Evolutionary conservation across 2,329 filamentous ascomycete genomes (phyloP), one percentile per base, ranked within the genome.

Genomic region (Helicocarpus griseus): DNA sequence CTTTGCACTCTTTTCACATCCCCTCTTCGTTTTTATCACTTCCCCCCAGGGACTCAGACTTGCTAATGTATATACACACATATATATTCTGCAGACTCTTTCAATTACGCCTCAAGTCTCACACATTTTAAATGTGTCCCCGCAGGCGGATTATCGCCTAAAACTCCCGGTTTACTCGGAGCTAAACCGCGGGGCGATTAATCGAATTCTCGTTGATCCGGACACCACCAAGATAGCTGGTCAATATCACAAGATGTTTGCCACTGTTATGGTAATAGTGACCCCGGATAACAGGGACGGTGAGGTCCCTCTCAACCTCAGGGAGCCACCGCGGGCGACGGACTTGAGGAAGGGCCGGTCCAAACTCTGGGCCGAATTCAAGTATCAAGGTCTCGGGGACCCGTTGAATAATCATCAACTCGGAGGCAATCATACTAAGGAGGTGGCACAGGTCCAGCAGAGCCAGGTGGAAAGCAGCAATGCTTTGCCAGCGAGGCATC

Each of bases 321-420:
- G 44, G 3, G 39, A 55, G 11, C 61, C 63, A 4, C 56, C 56
- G 22, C 51, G 38, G 4, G 50, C 57, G 7, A 59, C 54, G 11
- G 55, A 58, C 17, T 50, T 59, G 14, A 41, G 28, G 26, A 56
- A 54, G 22, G 61, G 58, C 13, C 50, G 51, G 9, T 65, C 66
- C 5, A 61, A 57, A 8, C 52, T 67, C 14, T 70, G 67, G 67
- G 55, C 56, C 22, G 55, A 61, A 48, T 64, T 61, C 48, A 57
- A 56, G 7, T 69, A 65, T 48, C 52, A 57, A 22, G 60, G 61
- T 46, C 54, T 69, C n/a, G 67, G 67, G 8, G 58, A 62, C 26
- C 55, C 56, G 5, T 57, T 56, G 6, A 60, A 61, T 21, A 58
- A 58, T 24, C 43, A 54, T 22, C 52, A 53, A 2, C 31, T 60